Base-by-base conservation (phyloP, 1,284 basidiomycete species). In the Trichosporon faecale region DNA sequence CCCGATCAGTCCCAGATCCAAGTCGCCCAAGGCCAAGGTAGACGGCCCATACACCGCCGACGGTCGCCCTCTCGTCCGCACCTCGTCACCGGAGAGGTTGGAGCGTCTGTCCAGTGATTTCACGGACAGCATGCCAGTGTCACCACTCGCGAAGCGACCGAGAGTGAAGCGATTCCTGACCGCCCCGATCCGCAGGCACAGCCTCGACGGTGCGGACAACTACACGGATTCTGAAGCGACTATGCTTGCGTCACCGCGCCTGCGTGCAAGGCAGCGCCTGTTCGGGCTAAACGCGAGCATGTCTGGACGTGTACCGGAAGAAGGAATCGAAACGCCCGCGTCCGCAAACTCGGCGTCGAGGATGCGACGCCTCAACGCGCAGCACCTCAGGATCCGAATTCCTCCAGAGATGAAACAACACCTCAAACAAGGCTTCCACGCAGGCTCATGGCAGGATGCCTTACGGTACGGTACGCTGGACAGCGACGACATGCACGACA, bases 381-480 rank as follows among this genome's bases (percentile, higher is more conserved):
- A 73, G 14, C 68, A 76, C 64, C 69, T 81, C 23, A 71, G 73
- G 12, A 72, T 79, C 52, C 76, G 76, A n/a, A 70, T 81, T 1
- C 78, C 77, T 2, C 73, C 76, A 1, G 77, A 75, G 1, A 74
- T 80, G 23, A 67, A 75, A 7, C 73, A 78, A 57, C 78, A 77
- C 60, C 78, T 82, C 66, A 66, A 72, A 7, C 68, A 79, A 31
- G 78, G 79, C 12, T 80, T 79, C 3, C 80, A 81, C 66, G 79
- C 79, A 7, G 81, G 81, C 7, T 78, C 73, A n/a, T 82, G 81
- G 81, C 79, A 81, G 68, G 77, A 81, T 63, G 80, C 79, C 3
- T 64, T 80, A 31, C 77, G 80, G 52, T 77, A 76, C 33, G 71
- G 74, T 16, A 21, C 61, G 1, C 46, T 70, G 12, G 66, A 66